A percentile compares a stretch with the other conserved stretches of the same genome.
These are phyloP conservation scores for Striga hermonthica DNA, from an alignment of 305 asterid genomes.

Conservation along the genomic window DNA sequence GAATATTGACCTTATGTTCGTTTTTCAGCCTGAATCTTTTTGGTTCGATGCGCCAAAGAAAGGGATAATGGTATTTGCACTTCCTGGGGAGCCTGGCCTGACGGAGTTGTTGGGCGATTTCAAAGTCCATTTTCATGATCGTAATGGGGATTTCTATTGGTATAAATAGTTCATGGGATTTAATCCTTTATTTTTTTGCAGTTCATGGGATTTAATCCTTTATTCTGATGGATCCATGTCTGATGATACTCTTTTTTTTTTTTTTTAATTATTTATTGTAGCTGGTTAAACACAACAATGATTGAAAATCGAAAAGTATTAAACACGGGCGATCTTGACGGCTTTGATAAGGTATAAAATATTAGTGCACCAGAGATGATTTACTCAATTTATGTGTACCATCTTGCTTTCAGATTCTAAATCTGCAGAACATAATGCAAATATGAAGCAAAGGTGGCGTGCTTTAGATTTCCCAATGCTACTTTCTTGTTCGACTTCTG, in stretches of 20 bases:
- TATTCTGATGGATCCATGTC: conserved; percentile 7
- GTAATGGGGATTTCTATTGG: conserved; percentile 99
- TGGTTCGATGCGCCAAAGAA: conserved; percentile 97
- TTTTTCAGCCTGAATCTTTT: conserved; percentile 86
- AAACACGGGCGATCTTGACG: conserved; percentile 79
- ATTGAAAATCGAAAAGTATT: conserved; percentile 79
- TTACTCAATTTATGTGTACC: background rate
- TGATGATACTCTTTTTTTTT: conserved; percentile 26
- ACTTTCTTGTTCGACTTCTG: too few relatives aligned
- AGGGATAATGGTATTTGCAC: conserved; percentile 96
- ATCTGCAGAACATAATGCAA: background rate
- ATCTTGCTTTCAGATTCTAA: background rate
- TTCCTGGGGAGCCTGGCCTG: conserved; percentile 98
- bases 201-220: background rate
- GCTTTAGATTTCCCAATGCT: background rate
- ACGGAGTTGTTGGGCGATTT: conserved; percentile 89
- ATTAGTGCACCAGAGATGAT: background rate
- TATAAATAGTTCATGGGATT: conserved; percentile 28
- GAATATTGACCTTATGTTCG: conserved; percentile 21
- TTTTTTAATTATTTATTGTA: conserved; percentile 40
- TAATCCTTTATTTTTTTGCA: background rate
- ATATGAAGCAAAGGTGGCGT: background rate
- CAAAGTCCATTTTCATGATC: conserved; percentile 92
- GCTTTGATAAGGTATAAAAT: conserved; percentile 85
- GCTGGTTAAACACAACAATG: conserved; percentile 98